These are phyloP conservation scores for Trichothecium roseum DNA, from an alignment of 2,329 filamentous ascomycete species.

Conservation along the genomic window DNA sequence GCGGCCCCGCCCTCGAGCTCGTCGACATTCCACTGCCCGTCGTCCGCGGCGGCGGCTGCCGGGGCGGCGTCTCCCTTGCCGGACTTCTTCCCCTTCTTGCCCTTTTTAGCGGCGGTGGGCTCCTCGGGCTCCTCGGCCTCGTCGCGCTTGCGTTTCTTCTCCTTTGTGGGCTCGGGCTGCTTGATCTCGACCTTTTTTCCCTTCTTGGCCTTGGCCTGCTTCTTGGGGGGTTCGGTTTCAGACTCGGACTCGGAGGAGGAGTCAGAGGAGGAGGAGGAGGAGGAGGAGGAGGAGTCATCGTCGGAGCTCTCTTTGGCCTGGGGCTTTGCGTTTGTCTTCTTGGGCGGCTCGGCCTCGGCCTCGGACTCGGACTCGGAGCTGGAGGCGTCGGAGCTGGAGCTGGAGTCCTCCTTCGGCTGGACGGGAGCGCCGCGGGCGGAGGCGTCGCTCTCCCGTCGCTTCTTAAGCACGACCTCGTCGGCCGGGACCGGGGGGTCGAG, in stretches of 20 bases:
- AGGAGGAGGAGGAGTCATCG: too few species aligned
- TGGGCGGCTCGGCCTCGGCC: slow-evolving; percentile 5
- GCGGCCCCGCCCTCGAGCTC: slow-evolving; percentile 38
- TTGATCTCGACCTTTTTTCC: slow-evolving; percentile 14
- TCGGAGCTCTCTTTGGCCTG: slow-evolving; percentile 2
- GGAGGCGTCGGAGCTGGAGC: background rate
- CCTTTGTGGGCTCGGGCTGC: slow-evolving; percentile 4
- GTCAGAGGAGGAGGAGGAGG: too few species aligned
- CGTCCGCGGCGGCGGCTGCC: slow-evolving; percentile 10
- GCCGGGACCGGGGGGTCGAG: slow-evolving; percentile 11
- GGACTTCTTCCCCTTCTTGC: slow-evolving; percentile 15
- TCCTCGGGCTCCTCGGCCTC: slow-evolving; percentile 2
- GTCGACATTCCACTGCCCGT: slow-evolving; percentile 42
- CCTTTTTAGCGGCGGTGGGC: slow-evolving; percentile 11
- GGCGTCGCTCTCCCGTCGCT: slow-evolving; percentile 19
- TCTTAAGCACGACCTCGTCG: slow-evolving; percentile 20
- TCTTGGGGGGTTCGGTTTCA: slow-evolving; percentile 7
- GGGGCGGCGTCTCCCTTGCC: slow-evolving; percentile 8
- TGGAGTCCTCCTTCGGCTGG: slow-evolving; percentile 7
- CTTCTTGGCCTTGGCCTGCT: slow-evolving; percentile 9
- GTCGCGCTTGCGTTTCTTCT: slow-evolving; percentile 7
- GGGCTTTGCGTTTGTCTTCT: slow-evolving; percentile 13
- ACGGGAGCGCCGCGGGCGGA: slow-evolving; percentile 13
- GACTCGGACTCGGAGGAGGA: slow-evolving; percentile 8
- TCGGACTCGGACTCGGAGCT: slow-evolving; percentile 2